Percentiles rank a stretch among this genome's conserved stretches.
phyloP scores from a whole-genome alignment of 768 basidiomycete species.

The Lyophyllum decastes region DNA sequence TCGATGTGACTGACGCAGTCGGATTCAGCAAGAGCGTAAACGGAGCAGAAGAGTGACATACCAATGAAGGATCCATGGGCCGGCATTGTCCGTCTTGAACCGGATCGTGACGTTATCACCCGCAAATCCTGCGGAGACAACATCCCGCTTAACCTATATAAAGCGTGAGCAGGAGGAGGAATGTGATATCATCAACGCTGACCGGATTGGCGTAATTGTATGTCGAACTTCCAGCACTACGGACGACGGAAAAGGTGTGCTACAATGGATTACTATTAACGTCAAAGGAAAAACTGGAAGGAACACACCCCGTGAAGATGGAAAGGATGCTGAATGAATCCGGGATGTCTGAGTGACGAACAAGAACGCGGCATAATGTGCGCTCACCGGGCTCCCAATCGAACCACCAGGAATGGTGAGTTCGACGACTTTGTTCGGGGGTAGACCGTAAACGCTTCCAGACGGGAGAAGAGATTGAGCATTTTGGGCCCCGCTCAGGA shows the following conservation, averaged over 20 bases:
- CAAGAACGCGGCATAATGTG: not conserved
- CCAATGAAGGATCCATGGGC: conserved; percentile 48
- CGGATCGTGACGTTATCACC: conserved; percentile 50
- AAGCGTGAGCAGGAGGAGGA: not conserved
- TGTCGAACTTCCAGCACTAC: conserved; percentile 35
- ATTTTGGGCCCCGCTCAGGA: conserved; percentile 34
- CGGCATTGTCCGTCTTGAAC: conserved; percentile 67
- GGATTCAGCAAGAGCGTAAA: not conserved
- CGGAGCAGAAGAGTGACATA: conserved; percentile 12
- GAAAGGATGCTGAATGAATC: conserved; percentile 36
- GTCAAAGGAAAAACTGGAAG: not conserved
- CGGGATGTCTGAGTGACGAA: not conserved
- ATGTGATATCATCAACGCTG: too few species aligned
- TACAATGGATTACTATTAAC: conserved; percentile 6
- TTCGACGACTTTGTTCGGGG: conserved; percentile 47
- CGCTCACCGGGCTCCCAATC: conserved; percentile 33
- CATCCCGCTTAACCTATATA: conserved; percentile 32
- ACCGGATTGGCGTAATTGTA: conserved; percentile 55
- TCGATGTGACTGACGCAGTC: conserved; percentile 37
- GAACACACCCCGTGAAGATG: conserved; percentile 42
- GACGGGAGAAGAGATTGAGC: conserved; percentile 36
- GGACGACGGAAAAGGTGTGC: conserved; percentile 40
- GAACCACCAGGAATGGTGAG: conserved; percentile 43
- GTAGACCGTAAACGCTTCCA: conserved; percentile 43
- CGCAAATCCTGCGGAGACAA: conserved; percentile 30